Evolutionary conservation across 2,329 filamentous ascomycete genomes (phyloP), one percentile per base, ranked within the genome.

Genomic region (Davidsoniella australis): DNA sequence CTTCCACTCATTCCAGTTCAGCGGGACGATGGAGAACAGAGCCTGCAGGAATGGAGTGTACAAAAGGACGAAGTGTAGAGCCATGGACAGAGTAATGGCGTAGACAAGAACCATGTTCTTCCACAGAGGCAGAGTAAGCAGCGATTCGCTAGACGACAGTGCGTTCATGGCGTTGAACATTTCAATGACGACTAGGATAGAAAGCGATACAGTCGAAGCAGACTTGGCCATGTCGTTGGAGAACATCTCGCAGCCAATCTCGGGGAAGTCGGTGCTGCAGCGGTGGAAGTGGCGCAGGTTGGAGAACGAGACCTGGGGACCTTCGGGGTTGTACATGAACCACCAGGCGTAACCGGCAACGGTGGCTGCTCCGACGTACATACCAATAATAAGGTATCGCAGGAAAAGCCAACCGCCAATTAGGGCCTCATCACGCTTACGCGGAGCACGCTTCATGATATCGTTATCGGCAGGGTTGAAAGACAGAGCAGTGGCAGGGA

Each of bases 151-250:
- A 1, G 87, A 94, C 1, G 87, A 95, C 29, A 98, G 75, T 0
- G 89, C 91, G 62, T 98, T 98, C 82, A 96, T 89, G 58, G 91
- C 91, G 67, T 98, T 98, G 62, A 98, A 76, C 91, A 98, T 98
- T 69, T 98, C 91, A 60, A 98, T 96, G 53, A 95, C 87, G 42
- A 98, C 91, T 16, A 98, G 74, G 59, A 83, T 83, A 2, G 85
- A 94, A 54, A 98, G 74, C 5, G 87, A 95, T 24, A 98, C 80
- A 1, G 91, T 98, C 17, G 87, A 94, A 2, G 87, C 91, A 4
- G 88, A 78, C 66, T 89, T 88, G 57, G 88, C 79, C 72, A 84
- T 82, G 56, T 86, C 75, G 60, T 94, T 82, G 56, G 73, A 68
- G 68, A 98, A 98, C 75, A 98, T 96, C 54, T 79, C 69, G 66